A percentile compares a stretch with the other conserved stretches of the same genome.
Evolutionary conservation across 768 basidiomycete species (phyloP).

Genomic region (Serendipita sp.): DNA sequence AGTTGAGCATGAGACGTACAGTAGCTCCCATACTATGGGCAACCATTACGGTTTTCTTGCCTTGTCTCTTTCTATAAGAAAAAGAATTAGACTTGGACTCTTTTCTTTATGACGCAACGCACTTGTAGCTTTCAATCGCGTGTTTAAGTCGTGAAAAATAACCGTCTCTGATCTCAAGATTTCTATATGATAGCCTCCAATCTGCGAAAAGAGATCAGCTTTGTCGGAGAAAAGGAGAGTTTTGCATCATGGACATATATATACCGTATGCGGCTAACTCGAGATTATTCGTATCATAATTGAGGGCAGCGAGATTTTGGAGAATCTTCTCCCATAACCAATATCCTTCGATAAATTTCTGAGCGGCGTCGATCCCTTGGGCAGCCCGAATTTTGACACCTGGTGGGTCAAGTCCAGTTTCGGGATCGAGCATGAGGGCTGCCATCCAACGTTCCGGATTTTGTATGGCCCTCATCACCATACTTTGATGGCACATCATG

Average conservation of each 20-base stretch:
- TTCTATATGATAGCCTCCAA: conserved; percentile 77
- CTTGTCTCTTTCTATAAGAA: conserved; percentile 41
- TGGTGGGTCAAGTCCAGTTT: conserved; percentile 79
- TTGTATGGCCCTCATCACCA: conserved; percentile 70
- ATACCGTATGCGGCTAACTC: conserved; percentile 66
- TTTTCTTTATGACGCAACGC: conserved; percentile 11
- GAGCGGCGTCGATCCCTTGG: conserved; percentile 83
- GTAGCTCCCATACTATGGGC: conserved; percentile 80
- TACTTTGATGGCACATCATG: conserved; percentile 30
- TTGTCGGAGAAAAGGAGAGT: not conserved
- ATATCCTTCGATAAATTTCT: conserved; percentile 74
- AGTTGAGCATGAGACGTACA: conserved; percentile 22
- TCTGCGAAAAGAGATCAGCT: conserved; percentile 18
- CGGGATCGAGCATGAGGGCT: conserved; percentile 78
- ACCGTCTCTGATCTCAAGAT: conserved; percentile 80
- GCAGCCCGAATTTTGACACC: conserved; percentile 79
- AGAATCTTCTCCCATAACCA: conserved; percentile 96
- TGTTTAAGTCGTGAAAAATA: conserved; percentile 74
- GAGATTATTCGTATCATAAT: conserved; percentile 84
- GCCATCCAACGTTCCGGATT: conserved; percentile 81
- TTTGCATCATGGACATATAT: not conserved
- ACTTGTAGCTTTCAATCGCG: conserved; percentile 69
- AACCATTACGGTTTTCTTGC: conserved; percentile 64
- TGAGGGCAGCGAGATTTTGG: conserved; percentile 83
- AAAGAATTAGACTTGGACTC: not conserved